Evolutionary conservation across 2,329 filamentous ascomycete species (phyloP), one percentile per base, ranked within the genome.

Genomic region (Ophiostoma angusticollis): DNA sequence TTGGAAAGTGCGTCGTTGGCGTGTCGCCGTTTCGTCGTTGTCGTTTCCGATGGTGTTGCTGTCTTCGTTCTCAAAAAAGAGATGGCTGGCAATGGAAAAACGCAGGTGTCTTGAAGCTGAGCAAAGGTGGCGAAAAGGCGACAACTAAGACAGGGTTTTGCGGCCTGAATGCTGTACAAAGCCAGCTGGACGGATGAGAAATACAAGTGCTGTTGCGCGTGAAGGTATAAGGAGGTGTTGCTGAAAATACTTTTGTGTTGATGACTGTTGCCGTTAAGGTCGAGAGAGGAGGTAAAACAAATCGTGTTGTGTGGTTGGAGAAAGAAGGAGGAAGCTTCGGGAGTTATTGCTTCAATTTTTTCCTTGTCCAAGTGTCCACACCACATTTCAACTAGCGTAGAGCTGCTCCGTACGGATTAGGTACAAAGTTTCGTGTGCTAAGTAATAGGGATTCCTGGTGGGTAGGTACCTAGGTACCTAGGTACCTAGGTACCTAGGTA

Each of bases 381-480:
- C 40, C 37, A 32, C 36, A 35, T 16, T 7, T 13, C 31, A 16
- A 34, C 35, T 42, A 42, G 41, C 42, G 45, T 34, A 40, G 40
- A 47, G 46, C 46, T 47, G 38, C 39, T 32, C 40, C 29, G 36
- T 42, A 37, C 41, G 35, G n/a, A n/a, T n/a, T n/a, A n/a, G n/a
- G n/a, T 39, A 40, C 43, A 45, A 44, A 37, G 36, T 40, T 37
- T 32, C 24, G 24, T 32, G 17, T 25, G 21, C 24, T 22, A 31
- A 31, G 25, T 34, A 13, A 35, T 9, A 31, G n/a, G n/a, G 37
- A 40, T 46, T 17, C 45, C 43, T 47, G 43, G 41, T 37, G 40
- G 37, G 17, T 43, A 37, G 38, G 11, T 5, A 17, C n/a, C n/a
- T n/a, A n/a, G n/a, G n/a, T n/a, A n/a, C n/a, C n/a, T n/a, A n/a